These are phyloP conservation scores for Gracilariopsis chorda DNA, from an alignment of 23 red algal species.

Conservation along the genomic window DNA sequence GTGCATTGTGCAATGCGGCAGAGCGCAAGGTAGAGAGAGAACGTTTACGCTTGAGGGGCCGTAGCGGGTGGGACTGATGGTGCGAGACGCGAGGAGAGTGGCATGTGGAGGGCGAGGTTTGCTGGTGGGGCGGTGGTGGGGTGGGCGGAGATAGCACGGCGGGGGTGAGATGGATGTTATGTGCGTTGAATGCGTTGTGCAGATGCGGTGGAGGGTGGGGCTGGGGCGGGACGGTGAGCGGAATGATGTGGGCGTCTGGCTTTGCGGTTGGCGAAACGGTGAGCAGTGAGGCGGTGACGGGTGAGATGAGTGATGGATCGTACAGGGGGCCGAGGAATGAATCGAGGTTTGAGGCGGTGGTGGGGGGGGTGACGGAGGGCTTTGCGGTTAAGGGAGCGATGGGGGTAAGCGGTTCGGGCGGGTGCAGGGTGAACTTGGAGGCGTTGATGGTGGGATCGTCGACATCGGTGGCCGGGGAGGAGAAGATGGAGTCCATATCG, in stretches of 20 bases:
- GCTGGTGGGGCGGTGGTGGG: background rate
- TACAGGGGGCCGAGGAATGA: background rate
- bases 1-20: conserved; percentile 30
- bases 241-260: background rate
- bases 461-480: conserved; percentile 34
- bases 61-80: background rate
- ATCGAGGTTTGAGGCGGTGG: background rate
- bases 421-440: background rate
- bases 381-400: no score
- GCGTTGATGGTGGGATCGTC: background rate
- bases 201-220: background rate
- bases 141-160: background rate
- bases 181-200: background rate
- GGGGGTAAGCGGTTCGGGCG: background rate
- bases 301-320: background rate
- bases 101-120: background rate
- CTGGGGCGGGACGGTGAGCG: background rate
- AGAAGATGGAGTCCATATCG: conserved; percentile 30
- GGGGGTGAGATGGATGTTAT: background rate
- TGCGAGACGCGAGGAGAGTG: background rate
- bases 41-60: conserved; percentile 15
- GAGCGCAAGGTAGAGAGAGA: background rate
- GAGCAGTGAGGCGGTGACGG: no score
- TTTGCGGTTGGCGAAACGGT: background rate
- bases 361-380: background rate